Conservation (phyloP, 192 early-diverging fungal genomes). For the Pilobolus umbonatus region DNA sequence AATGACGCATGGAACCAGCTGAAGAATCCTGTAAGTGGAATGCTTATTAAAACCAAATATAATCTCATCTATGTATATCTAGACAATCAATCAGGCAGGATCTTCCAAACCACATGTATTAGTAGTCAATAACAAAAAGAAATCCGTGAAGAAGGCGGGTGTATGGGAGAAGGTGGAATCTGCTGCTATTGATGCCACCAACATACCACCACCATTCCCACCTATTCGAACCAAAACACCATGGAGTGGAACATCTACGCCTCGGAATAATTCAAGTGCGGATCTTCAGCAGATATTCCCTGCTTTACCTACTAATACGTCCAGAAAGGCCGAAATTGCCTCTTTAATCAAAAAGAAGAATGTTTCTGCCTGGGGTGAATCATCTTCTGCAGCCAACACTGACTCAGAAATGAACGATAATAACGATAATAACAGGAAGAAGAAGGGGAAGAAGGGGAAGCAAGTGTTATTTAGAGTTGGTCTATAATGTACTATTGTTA, state of each 20-base stretch:
- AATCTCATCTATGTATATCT: conserved; percentile 19
- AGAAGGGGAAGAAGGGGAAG: conserved; percentile 62
- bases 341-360: background rate
- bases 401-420: conserved; percentile 31
- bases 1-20: conserved; percentile 60
- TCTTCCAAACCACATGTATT: conserved; percentile 55
- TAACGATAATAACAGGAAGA: conserved; percentile 28
- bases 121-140: conserved; percentile 66
- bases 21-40: conserved; percentile 45
- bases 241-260: conserved; percentile 29
- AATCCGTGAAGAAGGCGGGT: conserved; percentile 34
- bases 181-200: conserved; percentile 35
- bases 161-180: conserved; percentile 47
- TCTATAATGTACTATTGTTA: conserved; percentile 20
- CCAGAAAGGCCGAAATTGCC: conserved; percentile 6
- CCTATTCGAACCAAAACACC: conserved; percentile 22
- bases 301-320: conserved; percentile 20
- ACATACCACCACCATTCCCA: conserved; percentile 22
- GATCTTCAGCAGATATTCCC: conserved; percentile 27
- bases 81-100: conserved; percentile 19
- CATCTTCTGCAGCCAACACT: conserved; percentile 7
- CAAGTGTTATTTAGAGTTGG: conserved; percentile 65
- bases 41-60: too few species aligned
- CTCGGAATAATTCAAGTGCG: background rate
- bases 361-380: conserved; percentile 3